Percentiles rank a stretch among this genome's conserved stretches.
phyloP scores from a whole-genome alignment of 1,139 yeast species.

The Kazachstania sp. region DNA sequence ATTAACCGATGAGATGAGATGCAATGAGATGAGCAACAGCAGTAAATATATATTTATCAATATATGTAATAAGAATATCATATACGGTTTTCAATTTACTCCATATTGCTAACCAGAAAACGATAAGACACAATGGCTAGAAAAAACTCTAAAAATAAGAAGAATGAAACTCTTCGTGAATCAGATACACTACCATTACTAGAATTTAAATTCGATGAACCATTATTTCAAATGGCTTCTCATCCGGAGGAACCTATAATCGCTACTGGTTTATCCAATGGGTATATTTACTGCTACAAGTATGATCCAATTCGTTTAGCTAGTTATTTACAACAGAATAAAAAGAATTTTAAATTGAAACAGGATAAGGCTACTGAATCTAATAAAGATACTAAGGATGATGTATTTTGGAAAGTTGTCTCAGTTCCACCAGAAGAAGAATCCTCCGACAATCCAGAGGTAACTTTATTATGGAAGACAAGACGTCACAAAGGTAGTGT shows the following conservation, averaged over 20 bases:
- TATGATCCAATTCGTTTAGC: conserved; percentile 45
- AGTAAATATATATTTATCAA: neutral
- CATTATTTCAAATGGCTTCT: conserved; percentile 68
- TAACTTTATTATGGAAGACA: conserved; percentile 60
- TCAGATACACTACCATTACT: conserved; percentile 43
- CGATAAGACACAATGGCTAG: conserved; percentile 5
- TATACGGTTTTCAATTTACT: neutral
- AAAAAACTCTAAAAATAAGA: conserved; percentile 15
- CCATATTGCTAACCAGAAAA: too few species aligned
- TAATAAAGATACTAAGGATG: conserved; percentile 28
- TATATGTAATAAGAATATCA: neutral
- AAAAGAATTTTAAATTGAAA: conserved; percentile 4
- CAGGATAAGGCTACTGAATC: neutral
- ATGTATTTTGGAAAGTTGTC: conserved; percentile 43
- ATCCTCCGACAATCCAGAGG: conserved; percentile 34
- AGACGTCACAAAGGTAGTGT: conserved; percentile 88
- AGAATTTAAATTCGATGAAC: conserved; percentile 46
- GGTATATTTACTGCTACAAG: conserved; percentile 52
- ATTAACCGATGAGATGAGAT: neutral
- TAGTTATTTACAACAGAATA: conserved; percentile 22
- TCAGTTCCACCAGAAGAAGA: conserved; percentile 21
- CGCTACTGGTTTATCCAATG: conserved; percentile 70
- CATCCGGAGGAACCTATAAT: conserved; percentile 67
- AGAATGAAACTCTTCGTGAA: conserved; percentile 32
- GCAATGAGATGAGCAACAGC: neutral